Evolutionary conservation across 139 green algal genomes (phyloP).

Genomic region (Coelastrella sp.): DNA sequence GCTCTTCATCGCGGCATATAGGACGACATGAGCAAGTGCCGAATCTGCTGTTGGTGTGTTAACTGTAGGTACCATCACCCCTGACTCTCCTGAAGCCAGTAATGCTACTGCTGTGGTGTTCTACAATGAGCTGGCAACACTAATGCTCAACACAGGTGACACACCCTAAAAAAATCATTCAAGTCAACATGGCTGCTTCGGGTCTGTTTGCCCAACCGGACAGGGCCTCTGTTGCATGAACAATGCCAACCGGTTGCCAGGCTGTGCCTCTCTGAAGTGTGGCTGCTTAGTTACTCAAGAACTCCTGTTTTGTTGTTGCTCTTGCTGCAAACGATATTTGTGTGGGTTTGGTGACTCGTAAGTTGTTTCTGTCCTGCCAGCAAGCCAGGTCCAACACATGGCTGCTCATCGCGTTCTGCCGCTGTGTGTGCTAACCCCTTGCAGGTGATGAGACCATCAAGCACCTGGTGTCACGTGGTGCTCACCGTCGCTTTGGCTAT

Average conservation of each 20-base stretch:
- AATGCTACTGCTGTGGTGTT: conserved; percentile 55
- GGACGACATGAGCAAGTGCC: not conserved
- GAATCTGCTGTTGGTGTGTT: not conserved
- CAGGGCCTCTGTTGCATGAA: too few relatives aligned
- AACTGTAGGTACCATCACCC: conserved; percentile 45
- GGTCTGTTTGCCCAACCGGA: too few relatives aligned
- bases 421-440: not conserved
- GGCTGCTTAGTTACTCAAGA: too few relatives aligned
- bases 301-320: too few relatives aligned
- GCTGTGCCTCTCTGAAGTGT: too few relatives aligned
- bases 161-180: not conserved
- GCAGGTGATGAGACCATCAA: conserved; percentile 87
- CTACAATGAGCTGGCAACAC: conserved; percentile 93
- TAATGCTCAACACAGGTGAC: conserved; percentile 76
- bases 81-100: conserved; percentile 25
- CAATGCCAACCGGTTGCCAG: too few relatives aligned
- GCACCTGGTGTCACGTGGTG: conserved; percentile 85
- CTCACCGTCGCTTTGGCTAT: conserved; percentile 90
- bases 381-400: not conserved
- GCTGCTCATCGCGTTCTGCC: not conserved
- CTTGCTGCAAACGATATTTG: too few relatives aligned
- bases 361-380: too few relatives aligned
- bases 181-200: not conserved
- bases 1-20: not conserved
- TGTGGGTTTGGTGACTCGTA: too few relatives aligned